Evolutionary conservation across 345 rosid genomes (phyloP).

Genomic region (Arabidopsis arenosa): DNA sequence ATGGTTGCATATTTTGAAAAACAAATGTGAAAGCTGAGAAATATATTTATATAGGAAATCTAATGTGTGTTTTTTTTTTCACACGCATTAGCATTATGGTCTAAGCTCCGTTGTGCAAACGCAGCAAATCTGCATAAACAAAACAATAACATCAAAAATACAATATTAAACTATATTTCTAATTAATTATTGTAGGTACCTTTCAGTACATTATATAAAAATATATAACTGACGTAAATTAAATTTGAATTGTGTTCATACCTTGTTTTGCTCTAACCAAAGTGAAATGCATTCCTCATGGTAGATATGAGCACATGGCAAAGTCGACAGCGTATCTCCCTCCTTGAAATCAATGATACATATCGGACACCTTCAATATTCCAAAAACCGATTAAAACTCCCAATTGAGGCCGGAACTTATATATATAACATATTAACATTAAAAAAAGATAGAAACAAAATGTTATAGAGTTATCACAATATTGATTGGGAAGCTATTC

Average conservation of each 20-base stretch:
- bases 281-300: conserved; percentile 8
- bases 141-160: background rate
- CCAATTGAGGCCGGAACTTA: background rate
- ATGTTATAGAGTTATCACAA: background rate
- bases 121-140: conserved; percentile 21
- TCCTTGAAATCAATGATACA: background rate
- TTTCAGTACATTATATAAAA: background rate
- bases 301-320: conserved; percentile 29
- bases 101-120: conserved; percentile 24
- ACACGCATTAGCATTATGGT: background rate
- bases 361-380: conserved; percentile 22
- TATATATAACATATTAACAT: background rate
- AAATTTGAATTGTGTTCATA: background rate
- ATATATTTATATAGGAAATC: too few relatives aligned
- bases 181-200: too few relatives aligned
- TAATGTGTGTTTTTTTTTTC: too few relatives aligned
- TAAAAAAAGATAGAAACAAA: background rate
- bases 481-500: background rate
- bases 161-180: background rate
- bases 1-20: background rate
- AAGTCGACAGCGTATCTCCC: conserved; percentile 7
- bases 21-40: background rate
- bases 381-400: background rate
- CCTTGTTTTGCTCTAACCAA: conserved; percentile 4
- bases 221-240: background rate